Evolutionary conservation across 139 green algal genomes (phyloP), one percentile per base, ranked within the genome.

Genomic region (Chlorella sorokiniana): DNA sequence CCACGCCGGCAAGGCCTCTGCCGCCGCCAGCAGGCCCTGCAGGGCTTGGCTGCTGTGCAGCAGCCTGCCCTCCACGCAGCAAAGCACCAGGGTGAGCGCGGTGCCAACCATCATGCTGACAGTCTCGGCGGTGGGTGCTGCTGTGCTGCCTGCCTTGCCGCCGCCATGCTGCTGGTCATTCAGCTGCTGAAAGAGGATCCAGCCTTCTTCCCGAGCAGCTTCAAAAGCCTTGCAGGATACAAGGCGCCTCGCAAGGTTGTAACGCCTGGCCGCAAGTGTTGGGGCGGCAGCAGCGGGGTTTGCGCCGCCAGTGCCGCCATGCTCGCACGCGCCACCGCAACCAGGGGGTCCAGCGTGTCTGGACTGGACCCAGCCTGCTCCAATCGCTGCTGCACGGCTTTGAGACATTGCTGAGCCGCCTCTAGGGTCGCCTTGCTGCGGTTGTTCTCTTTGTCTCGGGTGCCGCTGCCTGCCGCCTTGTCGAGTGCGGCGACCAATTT

Each of bases 61-160:
- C 56, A 68, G 25, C 31, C 31, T 10, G 22, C 61, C 81, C 42
- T 86, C 81, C 45, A 79, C 72, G 31, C 74, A 86, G 72, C 81
- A 76, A 40, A 86, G 72, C 72, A 79, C 69, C 61, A 86, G 38
- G 29, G 72, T 82, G 25, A 86, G 69, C 38, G 59, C 61, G 18
- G 81, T 42, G 42, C 81, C 81, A 20, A 86, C 72, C 23, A 44
- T 40, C 9, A 86, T n/a, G 72, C 67, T 86, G 61, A 44, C 81
- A 42, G 70, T 29, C 14, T 85, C 73, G 25, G 69, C 20, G 25
- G 67, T 20, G 7, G 56, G 3, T 72, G 62, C 40, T 61, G 29
- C 11, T 4, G 67, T 5, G 31, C 8, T 22, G 6, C 4, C 29
- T 20, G 42, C 33, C 59, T 35, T 41, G 40, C 68, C 40, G 51